Evolutionary conservation across 83 land plant species (phyloP).

Genomic region (Isoetes engelmannii): DNA sequence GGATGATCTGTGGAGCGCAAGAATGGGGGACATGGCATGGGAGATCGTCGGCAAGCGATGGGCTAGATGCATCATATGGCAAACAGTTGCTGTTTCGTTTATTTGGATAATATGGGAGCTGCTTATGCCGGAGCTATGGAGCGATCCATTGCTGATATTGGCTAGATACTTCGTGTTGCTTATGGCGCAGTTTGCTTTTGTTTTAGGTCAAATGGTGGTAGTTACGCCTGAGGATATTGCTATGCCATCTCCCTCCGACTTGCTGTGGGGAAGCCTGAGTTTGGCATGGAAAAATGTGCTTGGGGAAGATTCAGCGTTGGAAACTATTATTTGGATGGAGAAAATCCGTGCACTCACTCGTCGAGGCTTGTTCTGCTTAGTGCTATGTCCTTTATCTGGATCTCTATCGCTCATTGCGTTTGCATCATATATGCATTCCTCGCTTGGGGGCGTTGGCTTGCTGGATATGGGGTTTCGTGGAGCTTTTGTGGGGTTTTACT

Average conservation of each 20-base stretch:
- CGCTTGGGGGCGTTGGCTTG: background rate
- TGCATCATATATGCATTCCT: background rate
- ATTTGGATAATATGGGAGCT: slow-evolving; percentile 7
- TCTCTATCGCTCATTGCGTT: slow-evolving; percentile 20
- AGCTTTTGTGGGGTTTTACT: slow-evolving; percentile 21
- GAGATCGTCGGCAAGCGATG: slow-evolving; percentile 7
- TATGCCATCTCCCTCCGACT: slow-evolving; percentile 14
- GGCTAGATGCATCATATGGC: background rate
- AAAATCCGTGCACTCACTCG: slow-evolving; percentile 19
- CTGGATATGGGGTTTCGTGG: slow-evolving; percentile 24
- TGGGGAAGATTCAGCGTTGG: slow-evolving; percentile 4
- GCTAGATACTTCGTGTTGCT: slow-evolving; percentile 17
- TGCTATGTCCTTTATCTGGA: slow-evolving; percentile 20
- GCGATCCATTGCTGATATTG: background rate
- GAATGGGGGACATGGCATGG: background rate
- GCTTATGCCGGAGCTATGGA: background rate
- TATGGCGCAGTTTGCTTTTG: slow-evolving; percentile 17
- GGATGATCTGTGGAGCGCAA: no score
- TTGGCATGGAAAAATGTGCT: slow-evolving; percentile 21
- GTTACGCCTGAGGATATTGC: slow-evolving; percentile 21
- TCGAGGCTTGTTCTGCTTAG: slow-evolving; percentile 4
- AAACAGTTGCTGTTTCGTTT: background rate
- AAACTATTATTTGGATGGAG: background rate
- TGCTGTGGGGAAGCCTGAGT: slow-evolving; percentile 19
- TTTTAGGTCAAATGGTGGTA: slow-evolving; percentile 21